Percentiles rank a stretch among this genome's conserved stretches.
Evolutionary conservation across 2,329 filamentous ascomycete genomes (phyloP).

Genomic region (Pseudopyricularia javanii): DNA sequence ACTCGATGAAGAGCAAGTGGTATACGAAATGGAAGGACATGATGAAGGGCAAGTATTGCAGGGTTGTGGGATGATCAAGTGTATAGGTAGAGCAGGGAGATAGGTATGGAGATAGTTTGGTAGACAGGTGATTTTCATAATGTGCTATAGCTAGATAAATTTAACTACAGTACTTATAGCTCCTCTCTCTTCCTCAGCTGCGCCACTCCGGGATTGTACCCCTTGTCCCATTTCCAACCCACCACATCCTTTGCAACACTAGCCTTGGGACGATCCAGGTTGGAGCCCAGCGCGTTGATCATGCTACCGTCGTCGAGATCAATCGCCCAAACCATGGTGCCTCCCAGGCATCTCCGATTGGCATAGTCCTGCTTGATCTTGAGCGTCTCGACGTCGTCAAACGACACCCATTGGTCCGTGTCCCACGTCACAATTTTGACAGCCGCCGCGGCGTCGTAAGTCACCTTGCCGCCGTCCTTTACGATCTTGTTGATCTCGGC

Average conservation of each 20-base stretch:
- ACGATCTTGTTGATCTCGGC: slow-evolving; percentile 12
- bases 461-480: not conserved
- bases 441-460: slow-evolving; percentile 11
- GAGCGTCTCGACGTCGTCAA: slow-evolving; percentile 16
- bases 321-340: slow-evolving; percentile 10
- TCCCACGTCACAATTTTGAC: slow-evolving; percentile 15
- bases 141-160: not conserved
- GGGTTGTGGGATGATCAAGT: not conserved
- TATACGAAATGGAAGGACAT: not conserved
- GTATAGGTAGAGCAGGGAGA: not conserved
- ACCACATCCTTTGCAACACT: not conserved
- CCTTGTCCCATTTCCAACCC: not conserved
- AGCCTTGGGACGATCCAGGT: slow-evolving; percentile 4
- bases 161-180: not conserved
- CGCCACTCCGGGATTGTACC: not conserved
- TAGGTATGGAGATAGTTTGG: too few species aligned
- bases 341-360: slow-evolving; percentile 9
- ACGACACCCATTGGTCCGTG: slow-evolving; percentile 18
- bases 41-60: not conserved
- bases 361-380: slow-evolving; percentile 14
- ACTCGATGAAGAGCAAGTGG: not conserved
- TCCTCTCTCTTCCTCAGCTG: not conserved
- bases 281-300: slow-evolving; percentile 7
- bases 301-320: slow-evolving; percentile 6
- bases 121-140: not conserved